These are phyloP conservation scores for Bassia scoparia DNA, from an alignment of 148 eudicot species.

Conservation along the genomic window DNA sequence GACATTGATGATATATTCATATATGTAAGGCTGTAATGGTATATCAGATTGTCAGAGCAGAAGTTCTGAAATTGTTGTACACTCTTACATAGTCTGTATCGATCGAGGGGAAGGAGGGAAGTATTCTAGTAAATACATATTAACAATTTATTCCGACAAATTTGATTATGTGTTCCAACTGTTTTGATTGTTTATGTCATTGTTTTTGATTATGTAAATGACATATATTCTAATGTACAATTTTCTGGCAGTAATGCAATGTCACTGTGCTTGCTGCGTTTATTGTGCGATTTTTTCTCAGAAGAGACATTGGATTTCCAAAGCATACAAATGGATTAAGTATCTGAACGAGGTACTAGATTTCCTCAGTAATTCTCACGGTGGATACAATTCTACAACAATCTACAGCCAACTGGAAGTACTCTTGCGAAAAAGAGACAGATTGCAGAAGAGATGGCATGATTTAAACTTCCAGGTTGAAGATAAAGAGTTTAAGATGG, in stretches of 20 bases:
- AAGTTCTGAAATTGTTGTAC: no score
- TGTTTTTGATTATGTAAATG: no score
- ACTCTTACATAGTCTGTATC: no score
- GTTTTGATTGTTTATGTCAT: no score
- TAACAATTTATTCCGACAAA: no score
- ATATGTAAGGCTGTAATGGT: no score
- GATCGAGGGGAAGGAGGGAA: no score
- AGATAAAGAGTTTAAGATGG: background rate
- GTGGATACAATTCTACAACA: slow-evolving; percentile 22
- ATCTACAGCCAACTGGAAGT: slow-evolving; percentile 11
- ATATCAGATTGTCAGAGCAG: no score
- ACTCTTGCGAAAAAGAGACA: slow-evolving; percentile 4
- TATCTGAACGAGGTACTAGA: slow-evolving; percentile 8
- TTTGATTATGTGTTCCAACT: background rate
- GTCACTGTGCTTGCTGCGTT: slow-evolving; percentile 11
- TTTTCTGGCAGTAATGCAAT: slow-evolving; percentile 17
- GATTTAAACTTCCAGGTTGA: slow-evolving; percentile 14
- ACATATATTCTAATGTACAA: no score
- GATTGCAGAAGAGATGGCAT: background rate
- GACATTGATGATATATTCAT: no score
- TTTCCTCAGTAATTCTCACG: slow-evolving; percentile 20
- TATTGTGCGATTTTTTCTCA: slow-evolving; percentile 9
- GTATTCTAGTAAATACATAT: no score
- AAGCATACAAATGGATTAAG: background rate
- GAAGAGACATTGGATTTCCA: slow-evolving; percentile 7